Evolutionary conservation across 2,329 filamentous ascomycete genomes (phyloP), one percentile per base, ranked within the genome.

Genomic region (Basipetospora chlamydospora): DNA sequence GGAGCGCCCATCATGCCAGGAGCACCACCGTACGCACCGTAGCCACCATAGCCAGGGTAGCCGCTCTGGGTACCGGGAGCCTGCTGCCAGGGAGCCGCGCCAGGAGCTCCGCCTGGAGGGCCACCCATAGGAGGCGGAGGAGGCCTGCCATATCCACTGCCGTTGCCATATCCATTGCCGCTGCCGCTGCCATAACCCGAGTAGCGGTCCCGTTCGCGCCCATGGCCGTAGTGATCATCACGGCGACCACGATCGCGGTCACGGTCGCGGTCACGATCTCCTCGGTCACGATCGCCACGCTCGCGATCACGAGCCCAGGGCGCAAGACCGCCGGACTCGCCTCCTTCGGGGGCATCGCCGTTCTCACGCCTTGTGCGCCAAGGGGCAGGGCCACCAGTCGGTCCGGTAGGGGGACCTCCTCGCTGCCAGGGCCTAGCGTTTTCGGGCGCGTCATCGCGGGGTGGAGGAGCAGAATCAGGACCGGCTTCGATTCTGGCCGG

Each of bases 401-500:
- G 73, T 40, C 79, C 84, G 39, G 83, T 84, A 22, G 81, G 86
- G n/a, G 85, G 83, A 26, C 80, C 83, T n/a, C n/a, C n/a, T 51
- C 83, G 77, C 55, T 93, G 81, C 86, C 86, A 95, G 35, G 87
- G 87, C 58, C 84, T 88, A 46, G 73, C 66, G 46, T 80, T 76
- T 20, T 43, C 42, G 26, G 33, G 26, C 16, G 28, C 33, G 44
- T 64, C 64, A 40, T 60, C 62, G 26, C n/a, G n/a, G n/a, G n/a
- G n/a, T n/a, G n/a, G n/a, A n/a, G n/a, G n/a, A n/a, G 78, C 73
- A 25, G 65, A 66, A 38, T 73, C 74, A 39, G 84, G 81, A 10
- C 82, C 84, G 43, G 80, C 84, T 61, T 93, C 90, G 51, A 98
- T 94, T 44, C 82, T 83, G 45, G 78, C 79, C 47, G 78, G 80